Evolutionary conservation across 306 rosid species (phyloP).

Genomic region (Nissolia schottii): DNA sequence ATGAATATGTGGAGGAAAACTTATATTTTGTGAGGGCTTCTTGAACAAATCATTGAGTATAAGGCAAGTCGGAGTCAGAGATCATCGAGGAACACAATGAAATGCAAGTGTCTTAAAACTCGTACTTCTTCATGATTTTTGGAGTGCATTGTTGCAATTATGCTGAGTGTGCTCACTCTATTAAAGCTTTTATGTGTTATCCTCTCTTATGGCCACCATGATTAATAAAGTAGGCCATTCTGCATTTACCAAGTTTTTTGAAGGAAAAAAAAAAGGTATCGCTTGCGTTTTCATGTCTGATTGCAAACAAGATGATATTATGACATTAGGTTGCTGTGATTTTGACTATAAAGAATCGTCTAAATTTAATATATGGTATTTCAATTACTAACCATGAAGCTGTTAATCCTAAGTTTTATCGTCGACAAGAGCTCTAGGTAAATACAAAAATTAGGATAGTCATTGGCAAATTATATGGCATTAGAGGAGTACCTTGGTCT

Average conservation of each 20-base stretch:
- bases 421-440: background rate
- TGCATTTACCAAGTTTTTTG: no score
- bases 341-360: no score
- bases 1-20: background rate
- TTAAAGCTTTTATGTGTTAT: conserved; percentile 31
- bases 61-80: background rate
- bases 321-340: no score
- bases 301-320: no score
- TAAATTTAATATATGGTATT: background rate
- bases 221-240: background rate
- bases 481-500: background rate
- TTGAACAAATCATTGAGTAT: conserved; percentile 21
- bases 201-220: conserved; percentile 21
- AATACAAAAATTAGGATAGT: background rate
- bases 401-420: background rate
- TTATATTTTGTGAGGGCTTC: conserved; percentile 38
- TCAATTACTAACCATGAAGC: background rate
- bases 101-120: background rate
- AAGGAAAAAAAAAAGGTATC: no score
- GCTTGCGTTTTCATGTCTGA: no score
- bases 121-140: background rate
- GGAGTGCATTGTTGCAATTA: conserved; percentile 4
- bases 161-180: conserved; percentile 30
- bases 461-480: background rate
- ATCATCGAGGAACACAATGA: background rate